These are phyloP conservation scores for Malus sylvestris DNA, from an alignment of 306 rosid genomes.

Conservation along the genomic window DNA sequence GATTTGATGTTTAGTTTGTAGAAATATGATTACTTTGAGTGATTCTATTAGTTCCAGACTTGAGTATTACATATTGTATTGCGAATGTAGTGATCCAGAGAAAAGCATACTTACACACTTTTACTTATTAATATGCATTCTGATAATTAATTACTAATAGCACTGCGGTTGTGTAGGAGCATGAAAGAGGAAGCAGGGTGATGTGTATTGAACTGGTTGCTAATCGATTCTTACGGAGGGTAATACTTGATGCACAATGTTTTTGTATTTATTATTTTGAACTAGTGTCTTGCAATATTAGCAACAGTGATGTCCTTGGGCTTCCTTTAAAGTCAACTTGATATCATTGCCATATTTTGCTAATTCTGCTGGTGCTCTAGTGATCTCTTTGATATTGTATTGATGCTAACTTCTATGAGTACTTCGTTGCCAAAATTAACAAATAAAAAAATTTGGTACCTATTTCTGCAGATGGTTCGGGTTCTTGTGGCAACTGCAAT, in stretches of 20 bases:
- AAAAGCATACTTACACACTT: neutral
- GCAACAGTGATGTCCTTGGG: neutral
- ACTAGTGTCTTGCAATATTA: neutral
- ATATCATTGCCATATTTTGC: neutral
- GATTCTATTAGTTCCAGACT: neutral
- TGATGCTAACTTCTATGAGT: neutral
- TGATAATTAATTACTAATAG: constrained; percentile 3
- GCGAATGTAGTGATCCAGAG: neutral
- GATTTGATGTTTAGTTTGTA: neutral
- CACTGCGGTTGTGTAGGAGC: constrained; percentile 35
- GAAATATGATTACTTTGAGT: neutral
- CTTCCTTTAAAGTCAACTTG: neutral
- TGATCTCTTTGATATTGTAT: neutral
- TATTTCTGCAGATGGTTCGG: constrained; percentile 70
- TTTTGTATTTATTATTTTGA: neutral
- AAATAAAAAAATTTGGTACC: neutral
- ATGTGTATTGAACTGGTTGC: constrained; percentile 91
- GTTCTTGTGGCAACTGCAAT: constrained; percentile 89
- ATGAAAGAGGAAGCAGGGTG: constrained; percentile 50
- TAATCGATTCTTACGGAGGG: constrained; percentile 93
- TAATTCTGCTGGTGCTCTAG: neutral
- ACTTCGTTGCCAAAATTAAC: neutral
- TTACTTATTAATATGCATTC: neutral
- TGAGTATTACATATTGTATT: neutral
- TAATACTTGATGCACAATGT: constrained; percentile 13